Percentiles rank a stretch among this genome's conserved stretches.
phyloP scores from a whole-genome alignment of 345 rosid genomes.

The Stellera chamaejasme region DNA sequence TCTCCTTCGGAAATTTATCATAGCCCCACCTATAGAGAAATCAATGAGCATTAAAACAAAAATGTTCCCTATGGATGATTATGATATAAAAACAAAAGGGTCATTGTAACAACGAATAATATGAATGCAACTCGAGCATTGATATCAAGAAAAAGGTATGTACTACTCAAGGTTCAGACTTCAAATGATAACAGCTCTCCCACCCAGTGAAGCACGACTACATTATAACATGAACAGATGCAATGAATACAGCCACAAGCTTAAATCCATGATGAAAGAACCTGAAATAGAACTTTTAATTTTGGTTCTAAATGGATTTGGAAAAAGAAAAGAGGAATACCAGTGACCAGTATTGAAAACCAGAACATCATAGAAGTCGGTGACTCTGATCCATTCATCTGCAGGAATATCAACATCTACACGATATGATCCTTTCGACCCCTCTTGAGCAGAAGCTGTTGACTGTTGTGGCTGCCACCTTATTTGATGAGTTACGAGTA shows the following conservation, averaged over 20 bases:
- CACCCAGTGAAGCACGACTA: too few relatives aligned
- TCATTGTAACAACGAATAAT: too few relatives aligned
- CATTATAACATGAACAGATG: too few relatives aligned
- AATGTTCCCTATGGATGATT: neutral
- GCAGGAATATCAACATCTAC: constrained; percentile 94
- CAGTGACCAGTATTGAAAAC: constrained; percentile 92
- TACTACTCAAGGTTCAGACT: too few relatives aligned
- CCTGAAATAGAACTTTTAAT: too few relatives aligned
- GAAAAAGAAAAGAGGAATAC: constrained; percentile 28
- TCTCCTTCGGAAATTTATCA: constrained; percentile 84
- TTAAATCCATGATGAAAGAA: too few relatives aligned
- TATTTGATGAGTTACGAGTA: constrained; percentile 43
- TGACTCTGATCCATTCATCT: constrained; percentile 62
- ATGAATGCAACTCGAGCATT: too few relatives aligned
- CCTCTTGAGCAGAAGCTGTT: constrained; percentile 23
- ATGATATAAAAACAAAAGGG: too few relatives aligned
- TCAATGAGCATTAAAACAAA: constrained; percentile 4
- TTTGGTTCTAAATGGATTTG: neutral
- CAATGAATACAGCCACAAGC: too few relatives aligned
- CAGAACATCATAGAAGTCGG: constrained; percentile 72
- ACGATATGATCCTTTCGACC: constrained; percentile 44
- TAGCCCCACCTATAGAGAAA: constrained; percentile 66
- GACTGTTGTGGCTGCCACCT: constrained; percentile 76
- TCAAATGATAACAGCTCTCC: too few relatives aligned
- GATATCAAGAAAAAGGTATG: too few relatives aligned